phyloP scores from a whole-genome alignment of 2,329 filamentous ascomycete genomes.

The Cercospora nicotianae region DNA sequence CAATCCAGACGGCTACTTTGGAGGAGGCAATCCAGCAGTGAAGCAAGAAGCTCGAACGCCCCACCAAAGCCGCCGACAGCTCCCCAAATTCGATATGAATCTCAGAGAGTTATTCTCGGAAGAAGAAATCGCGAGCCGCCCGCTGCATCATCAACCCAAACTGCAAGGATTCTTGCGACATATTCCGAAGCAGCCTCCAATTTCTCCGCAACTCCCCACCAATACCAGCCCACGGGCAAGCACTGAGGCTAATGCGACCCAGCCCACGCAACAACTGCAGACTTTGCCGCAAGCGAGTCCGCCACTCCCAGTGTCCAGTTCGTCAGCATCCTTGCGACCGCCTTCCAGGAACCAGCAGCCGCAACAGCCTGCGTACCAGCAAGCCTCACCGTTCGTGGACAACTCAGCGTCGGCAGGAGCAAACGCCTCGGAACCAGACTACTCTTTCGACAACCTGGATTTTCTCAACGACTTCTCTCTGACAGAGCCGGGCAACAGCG shows the following conservation, averaged over 20 bases:
- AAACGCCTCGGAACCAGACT: constrained; percentile 32
- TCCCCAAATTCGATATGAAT: constrained; percentile 61
- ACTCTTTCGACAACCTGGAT: constrained; percentile 51
- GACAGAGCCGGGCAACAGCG: constrained; percentile 40
- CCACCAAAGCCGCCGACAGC: constrained; percentile 12
- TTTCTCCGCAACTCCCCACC: constrained; percentile 23
- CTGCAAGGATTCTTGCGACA: constrained; percentile 27
- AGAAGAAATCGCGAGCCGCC: constrained; percentile 41
- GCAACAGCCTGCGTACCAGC: neutral
- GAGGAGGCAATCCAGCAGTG: neutral
- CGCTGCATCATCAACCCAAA: constrained; percentile 30
- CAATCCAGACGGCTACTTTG: constrained; percentile 34
- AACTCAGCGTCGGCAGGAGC: constrained; percentile 23
- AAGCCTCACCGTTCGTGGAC: constrained; percentile 27
- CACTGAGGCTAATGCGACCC: constrained; percentile 10
- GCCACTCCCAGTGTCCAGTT: neutral
- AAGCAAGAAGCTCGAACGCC: constrained; percentile 13
- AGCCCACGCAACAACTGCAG: constrained; percentile 6
- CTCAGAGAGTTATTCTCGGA: constrained; percentile 54
- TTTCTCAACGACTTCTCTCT: constrained; percentile 55
- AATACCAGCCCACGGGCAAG: constrained; percentile 24
- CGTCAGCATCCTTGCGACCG: neutral
- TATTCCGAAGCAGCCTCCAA: constrained; percentile 26
- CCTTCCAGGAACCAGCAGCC: neutral
- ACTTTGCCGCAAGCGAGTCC: constrained; percentile 34